Evolutionary conservation across 1,284 basidiomycete genomes (phyloP), one percentile per base, ranked within the genome.

Genomic region (Cerioporus squamosus): DNA sequence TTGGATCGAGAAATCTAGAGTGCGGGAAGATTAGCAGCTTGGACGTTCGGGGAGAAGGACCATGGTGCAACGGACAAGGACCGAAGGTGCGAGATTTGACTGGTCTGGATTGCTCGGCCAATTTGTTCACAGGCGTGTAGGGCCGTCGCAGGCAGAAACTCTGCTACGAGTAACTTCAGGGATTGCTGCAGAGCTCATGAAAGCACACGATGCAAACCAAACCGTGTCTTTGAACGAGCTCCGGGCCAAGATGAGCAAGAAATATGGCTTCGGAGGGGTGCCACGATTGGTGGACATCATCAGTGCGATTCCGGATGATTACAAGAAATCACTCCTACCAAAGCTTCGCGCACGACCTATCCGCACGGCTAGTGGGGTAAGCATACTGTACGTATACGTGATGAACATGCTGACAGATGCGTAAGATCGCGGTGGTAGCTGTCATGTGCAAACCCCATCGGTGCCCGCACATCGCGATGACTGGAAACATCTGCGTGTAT

Each of bases 401-500:
- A 20, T 38, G 45, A 53, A 31, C 54, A 56, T 57, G 38, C 60
- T 56, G 26, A 59, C 47, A 63, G 40, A 44, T 26, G 49, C 44
- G 18, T 5, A 47, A 94, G 93, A 97, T 97, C 59, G 97, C 97
- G 1, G 97, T 99, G 17, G 97, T 99, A 5, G 97, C 97, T 5
- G 97, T 99, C 39, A 99, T 99, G 97, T 98, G 96, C 82, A 99
- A 99, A 74, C 97, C 97, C 2, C 97, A 99, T 81, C 86, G 97
- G 51, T 99, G 97, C 80, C 97, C 97, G 5, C 97, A 99, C 77
- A 99, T 99, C 59, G 97, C 97, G 6, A 97, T 99, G 91, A 99
- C 97, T 0, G 97, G 97, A n/a, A 98, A 99, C 71, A 98, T 99
- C 52, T 99, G 97, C 77, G 97, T 99, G 88, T 95, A 70, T 66